These are phyloP conservation scores for Wallacemonas collosoma DNA, from an alignment of 208 protist genomes.

Conservation along the genomic window DNA sequence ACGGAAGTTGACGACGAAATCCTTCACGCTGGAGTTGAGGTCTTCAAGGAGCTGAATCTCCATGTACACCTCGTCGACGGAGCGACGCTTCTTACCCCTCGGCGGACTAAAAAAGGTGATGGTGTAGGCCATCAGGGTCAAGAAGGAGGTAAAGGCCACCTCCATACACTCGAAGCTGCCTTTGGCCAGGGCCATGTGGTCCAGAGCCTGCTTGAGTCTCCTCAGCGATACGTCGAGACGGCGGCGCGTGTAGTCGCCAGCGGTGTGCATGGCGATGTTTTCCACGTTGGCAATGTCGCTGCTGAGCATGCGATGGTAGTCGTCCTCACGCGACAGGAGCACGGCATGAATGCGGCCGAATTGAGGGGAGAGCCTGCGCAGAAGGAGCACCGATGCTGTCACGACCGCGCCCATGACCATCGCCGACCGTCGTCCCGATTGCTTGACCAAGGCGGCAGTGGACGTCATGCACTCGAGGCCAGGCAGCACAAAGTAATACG, in stretches of 20 bases:
- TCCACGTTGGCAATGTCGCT: slow-evolving; percentile 75
- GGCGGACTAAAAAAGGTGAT: slow-evolving; percentile 55
- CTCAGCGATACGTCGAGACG: slow-evolving; percentile 65
- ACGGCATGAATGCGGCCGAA: slow-evolving; percentile 81
- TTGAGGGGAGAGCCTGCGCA: slow-evolving; percentile 59
- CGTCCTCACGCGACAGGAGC: slow-evolving; percentile 72
- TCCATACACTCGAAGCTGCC: slow-evolving; percentile 80
- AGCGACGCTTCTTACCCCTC: slow-evolving; percentile 38
- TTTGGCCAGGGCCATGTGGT: slow-evolving; percentile 81
- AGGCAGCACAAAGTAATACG: slow-evolving; percentile 88
- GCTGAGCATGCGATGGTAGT: slow-evolving; percentile 81
- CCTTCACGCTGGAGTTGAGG: slow-evolving; percentile 80
- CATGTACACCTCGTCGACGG: slow-evolving; percentile 67
- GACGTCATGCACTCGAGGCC: slow-evolving; percentile 64
- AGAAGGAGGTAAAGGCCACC: slow-evolving; percentile 57
- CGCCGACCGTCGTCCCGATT: slow-evolving; percentile 49
- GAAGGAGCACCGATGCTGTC: slow-evolving; percentile 49
- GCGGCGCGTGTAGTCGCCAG: slow-evolving; percentile 49
- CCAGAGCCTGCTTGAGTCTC: slow-evolving; percentile 61
- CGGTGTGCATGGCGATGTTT: slow-evolving; percentile 82
- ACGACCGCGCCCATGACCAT: slow-evolving; percentile 50
- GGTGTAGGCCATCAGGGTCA: slow-evolving; percentile 56
- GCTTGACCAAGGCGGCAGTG: slow-evolving; percentile 57
- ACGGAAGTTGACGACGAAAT: slow-evolving; percentile 87
- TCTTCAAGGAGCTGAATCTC: slow-evolving; percentile 82